Evolutionary conservation across 495 filamentous ascomycete species (phyloP).

Genomic region (Chaetomium cochliodes): DNA sequence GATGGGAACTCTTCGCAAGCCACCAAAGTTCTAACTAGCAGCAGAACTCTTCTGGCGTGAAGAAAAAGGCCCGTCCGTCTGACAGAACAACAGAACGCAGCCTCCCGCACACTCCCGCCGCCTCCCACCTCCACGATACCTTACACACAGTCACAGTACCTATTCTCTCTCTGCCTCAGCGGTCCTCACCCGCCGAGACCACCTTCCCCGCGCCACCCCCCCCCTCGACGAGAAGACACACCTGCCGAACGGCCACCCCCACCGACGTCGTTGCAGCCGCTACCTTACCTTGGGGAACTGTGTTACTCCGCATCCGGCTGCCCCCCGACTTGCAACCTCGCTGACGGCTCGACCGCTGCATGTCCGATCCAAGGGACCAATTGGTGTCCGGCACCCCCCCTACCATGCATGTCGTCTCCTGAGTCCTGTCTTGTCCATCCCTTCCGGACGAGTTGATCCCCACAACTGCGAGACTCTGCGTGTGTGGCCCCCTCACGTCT

Average conservation of each 20-base stretch:
- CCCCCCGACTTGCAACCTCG: conserved; percentile 24
- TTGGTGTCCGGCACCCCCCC: conserved; percentile 25
- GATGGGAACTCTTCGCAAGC: not conserved
- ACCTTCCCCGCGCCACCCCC: conserved; percentile 18
- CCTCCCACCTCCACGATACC: too few species aligned
- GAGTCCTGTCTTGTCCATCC: conserved; percentile 29
- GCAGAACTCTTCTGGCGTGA: not conserved
- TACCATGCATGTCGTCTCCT: conserved; percentile 37
- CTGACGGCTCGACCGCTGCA: conserved; percentile 33
- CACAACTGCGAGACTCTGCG: conserved; percentile 23
- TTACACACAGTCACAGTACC: too few species aligned
- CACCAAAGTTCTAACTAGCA: not conserved
- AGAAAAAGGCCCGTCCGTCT: not conserved
- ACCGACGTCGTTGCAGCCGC: conserved; percentile 31
- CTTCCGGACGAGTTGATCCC: conserved; percentile 32
- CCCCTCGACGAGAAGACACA: conserved; percentile 23
- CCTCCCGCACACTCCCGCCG: too few species aligned
- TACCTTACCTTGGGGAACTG: conserved; percentile 15
- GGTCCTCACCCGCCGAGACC: not conserved
- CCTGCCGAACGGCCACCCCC: conserved; percentile 30
- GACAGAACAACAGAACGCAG: too few species aligned
- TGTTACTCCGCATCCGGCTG: conserved; percentile 24
- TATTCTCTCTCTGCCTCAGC: not conserved
- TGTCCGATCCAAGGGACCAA: conserved; percentile 33
- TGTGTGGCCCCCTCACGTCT: conserved; percentile 24